These are phyloP conservation scores for Cyclanthera cordifolia DNA, from an alignment of 306 rosid species.

Conservation along the genomic window DNA sequence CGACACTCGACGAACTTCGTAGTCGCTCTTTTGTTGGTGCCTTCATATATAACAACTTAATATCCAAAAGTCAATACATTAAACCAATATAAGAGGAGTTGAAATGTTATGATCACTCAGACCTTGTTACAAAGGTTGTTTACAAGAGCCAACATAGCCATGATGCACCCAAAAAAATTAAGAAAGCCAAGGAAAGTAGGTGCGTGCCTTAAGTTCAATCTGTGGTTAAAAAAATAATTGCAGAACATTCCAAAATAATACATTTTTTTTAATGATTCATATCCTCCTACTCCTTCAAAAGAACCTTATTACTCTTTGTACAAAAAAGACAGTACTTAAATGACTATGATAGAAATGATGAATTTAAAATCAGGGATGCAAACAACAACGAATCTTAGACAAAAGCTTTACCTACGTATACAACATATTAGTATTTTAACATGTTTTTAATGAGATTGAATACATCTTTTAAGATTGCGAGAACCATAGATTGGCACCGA, in stretches of 20 bases:
- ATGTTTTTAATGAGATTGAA: no score
- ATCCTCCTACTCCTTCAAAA: slow-evolving; percentile 43
- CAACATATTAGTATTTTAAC: no score
- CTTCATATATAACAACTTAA: no score
- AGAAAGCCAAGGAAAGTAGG: slow-evolving; percentile 39
- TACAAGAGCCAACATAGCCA: slow-evolving; percentile 73
- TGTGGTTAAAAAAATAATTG: slow-evolving; percentile 27
- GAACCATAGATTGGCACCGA: no score
- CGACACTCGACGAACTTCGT: no score
- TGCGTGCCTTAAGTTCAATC: slow-evolving; percentile 27
- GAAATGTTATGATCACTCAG: slow-evolving; percentile 60
- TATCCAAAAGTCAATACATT: no score
- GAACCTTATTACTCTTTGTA: slow-evolving; percentile 30
- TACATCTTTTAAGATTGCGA: no score
- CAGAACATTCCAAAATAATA: slow-evolving; percentile 27
- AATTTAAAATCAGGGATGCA: slow-evolving; percentile 48
- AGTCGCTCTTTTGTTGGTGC: no score
- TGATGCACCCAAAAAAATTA: slow-evolving; percentile 57
- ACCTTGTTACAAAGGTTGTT: slow-evolving; percentile 47
- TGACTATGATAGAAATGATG: slow-evolving; percentile 37
- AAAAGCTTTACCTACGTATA: no score
- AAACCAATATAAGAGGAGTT: no score
- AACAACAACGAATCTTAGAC: slow-evolving; percentile 40
- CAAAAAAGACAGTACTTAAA: slow-evolving; percentile 36
- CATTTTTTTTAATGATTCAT: slow-evolving; percentile 39